Conservation (phyloP, 805 yeast species). For the Zygosaccharomyces bisporus region DNA sequence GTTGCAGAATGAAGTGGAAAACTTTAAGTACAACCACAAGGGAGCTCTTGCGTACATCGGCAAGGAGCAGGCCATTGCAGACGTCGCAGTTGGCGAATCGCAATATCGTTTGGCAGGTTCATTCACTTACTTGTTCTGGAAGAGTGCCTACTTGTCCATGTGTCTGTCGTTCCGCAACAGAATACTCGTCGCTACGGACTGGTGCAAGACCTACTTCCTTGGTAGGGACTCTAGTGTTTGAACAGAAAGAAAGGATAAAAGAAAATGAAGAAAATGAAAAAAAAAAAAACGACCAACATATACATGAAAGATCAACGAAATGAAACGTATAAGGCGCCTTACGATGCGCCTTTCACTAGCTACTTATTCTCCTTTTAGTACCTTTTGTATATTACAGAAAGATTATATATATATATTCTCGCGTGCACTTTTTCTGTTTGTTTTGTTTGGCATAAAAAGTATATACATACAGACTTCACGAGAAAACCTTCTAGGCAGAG, state of each 20-base stretch:
- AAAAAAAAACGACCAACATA: not conserved
- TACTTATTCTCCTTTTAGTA: not conserved
- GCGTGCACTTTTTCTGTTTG: not conserved
- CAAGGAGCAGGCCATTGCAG: constrained; percentile 90
- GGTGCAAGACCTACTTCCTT: constrained; percentile 82
- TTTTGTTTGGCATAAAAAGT: no score
- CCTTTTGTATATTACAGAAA: not conserved
- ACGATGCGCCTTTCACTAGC: no score
- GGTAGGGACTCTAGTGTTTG: constrained; percentile 72
- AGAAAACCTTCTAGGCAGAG: no score
- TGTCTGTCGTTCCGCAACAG: constrained; percentile 85
- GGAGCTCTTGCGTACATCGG: constrained; percentile 96
- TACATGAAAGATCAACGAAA: not conserved
- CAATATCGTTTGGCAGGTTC: constrained; percentile 80
- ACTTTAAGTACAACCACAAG: constrained; percentile 79
- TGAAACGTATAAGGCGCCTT: not conserved
- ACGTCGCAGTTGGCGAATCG: constrained; percentile 70
- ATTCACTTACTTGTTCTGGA: constrained; percentile 89
- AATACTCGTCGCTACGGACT: constrained; percentile 78
- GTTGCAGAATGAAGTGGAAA: constrained; percentile 44
- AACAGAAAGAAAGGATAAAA: not conserved
- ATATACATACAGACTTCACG: not conserved
- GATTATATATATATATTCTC: not conserved
- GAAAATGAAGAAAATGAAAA: not conserved
- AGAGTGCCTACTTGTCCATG: constrained; percentile 90